phyloP scores from a whole-genome alignment of 495 filamentous ascomycete genomes.

The Trichoderma orchidacearum region DNA sequence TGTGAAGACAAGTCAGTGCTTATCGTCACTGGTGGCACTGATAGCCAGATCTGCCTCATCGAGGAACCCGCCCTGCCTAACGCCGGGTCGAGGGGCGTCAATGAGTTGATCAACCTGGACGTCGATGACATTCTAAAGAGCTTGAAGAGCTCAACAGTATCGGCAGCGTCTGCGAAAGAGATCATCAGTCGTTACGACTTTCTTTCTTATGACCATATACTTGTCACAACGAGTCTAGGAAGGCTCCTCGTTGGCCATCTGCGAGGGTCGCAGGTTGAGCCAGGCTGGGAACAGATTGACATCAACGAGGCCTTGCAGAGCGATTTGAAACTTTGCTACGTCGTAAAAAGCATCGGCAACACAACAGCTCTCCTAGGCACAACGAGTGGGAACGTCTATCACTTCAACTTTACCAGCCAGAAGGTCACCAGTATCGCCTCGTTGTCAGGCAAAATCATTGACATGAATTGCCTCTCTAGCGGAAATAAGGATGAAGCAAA shows the following conservation, averaged over 20 bases:
- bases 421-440: constrained; percentile 14
- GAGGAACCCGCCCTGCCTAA: neutral
- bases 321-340: constrained; percentile 29
- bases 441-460: constrained; percentile 36
- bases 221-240: constrained; percentile 47
- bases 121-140: neutral
- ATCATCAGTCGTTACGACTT: constrained; percentile 52
- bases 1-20: constrained; percentile 14
- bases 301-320: neutral
- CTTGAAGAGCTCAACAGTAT: constrained; percentile 6
- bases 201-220: constrained; percentile 38
- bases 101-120: neutral
- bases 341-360: constrained; percentile 19
- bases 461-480: constrained; percentile 21
- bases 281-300: neutral
- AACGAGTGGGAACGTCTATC: constrained; percentile 35
- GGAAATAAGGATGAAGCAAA: neutral
- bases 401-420: constrained; percentile 19
- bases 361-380: constrained; percentile 38
- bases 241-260: constrained; percentile 39
- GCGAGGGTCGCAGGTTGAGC: neutral
- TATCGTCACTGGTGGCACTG: constrained; percentile 75
- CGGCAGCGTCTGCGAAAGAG: constrained; percentile 20
- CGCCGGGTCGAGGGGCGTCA: neutral
- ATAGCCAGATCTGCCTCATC: constrained; percentile 47